phyloP scores from a whole-genome alignment of 768 basidiomycete species.

The Boletus insuetus region DNA sequence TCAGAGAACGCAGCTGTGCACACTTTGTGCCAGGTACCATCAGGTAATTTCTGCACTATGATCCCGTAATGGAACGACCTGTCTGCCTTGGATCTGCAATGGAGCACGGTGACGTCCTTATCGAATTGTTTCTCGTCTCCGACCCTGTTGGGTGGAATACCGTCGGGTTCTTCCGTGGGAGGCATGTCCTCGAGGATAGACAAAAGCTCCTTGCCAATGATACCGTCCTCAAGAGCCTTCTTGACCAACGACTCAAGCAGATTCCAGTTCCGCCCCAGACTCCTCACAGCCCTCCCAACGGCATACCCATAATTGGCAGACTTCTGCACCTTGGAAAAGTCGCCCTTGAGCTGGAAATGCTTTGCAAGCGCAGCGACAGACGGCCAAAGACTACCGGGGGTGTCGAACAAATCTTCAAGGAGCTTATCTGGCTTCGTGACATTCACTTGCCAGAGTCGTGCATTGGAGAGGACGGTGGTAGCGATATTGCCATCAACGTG shows the following conservation, averaged over 20 bases:
- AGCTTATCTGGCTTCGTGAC: neutral
- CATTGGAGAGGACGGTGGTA: neutral
- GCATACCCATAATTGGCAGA: neutral
- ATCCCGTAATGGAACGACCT: conserved; percentile 7
- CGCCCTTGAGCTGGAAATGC: neutral
- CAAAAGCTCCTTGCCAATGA: neutral
- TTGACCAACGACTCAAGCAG: neutral
- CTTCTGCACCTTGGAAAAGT: conserved; percentile 1
- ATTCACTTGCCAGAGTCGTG: conserved; percentile 1
- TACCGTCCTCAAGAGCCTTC: neutral
- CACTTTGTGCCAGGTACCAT: conserved; percentile 5
- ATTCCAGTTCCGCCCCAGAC: neutral
- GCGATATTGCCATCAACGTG: neutral
- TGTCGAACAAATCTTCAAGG: neutral
- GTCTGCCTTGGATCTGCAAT: conserved; percentile 6
- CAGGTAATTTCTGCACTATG: neutral
- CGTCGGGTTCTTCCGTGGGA: neutral
- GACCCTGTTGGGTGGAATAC: conserved; percentile 2
- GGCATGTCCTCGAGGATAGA: neutral
- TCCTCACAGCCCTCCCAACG: conserved; percentile 2
- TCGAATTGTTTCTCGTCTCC: neutral
- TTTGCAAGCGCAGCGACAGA: neutral
- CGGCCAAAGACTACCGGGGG: neutral
- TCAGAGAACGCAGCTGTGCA: conserved; percentile 3
- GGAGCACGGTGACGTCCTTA: neutral